Evolutionary conservation across 768 basidiomycete species (phyloP).

Genomic region (Lactarius hatsudake): DNA sequence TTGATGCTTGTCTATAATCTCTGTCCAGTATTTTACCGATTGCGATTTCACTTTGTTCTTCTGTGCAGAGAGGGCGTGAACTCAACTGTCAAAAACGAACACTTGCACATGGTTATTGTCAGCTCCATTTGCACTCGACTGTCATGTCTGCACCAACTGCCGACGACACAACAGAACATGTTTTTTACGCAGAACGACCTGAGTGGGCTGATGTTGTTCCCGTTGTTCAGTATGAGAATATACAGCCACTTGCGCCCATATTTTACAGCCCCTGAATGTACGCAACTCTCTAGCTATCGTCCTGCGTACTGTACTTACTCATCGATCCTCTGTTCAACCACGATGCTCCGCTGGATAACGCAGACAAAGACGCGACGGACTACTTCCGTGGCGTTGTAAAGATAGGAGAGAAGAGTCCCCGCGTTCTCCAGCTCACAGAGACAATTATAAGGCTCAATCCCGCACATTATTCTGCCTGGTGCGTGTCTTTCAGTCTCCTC

Average conservation of each 20-base stretch:
- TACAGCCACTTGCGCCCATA: constrained; percentile 84
- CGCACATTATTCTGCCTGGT: constrained; percentile 98
- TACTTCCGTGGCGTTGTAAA: constrained; percentile 87
- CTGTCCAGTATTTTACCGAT: constrained; percentile 2
- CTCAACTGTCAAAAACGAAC: not conserved
- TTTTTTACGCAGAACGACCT: constrained; percentile 57
- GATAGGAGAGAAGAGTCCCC: constrained; percentile 69
- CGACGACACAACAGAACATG: constrained; percentile 10
- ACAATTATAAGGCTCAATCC: constrained; percentile 88
- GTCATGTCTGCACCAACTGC: constrained; percentile 7
- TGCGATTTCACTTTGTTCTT: constrained; percentile 1
- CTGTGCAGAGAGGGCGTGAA: not conserved
- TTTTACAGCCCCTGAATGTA: constrained; percentile 87
- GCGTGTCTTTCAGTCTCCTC: constrained; percentile 30
- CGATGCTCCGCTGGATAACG: constrained; percentile 9
- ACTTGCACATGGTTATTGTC: too few relatives aligned
- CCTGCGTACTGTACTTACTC: constrained; percentile 28
- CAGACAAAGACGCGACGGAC: constrained; percentile 90
- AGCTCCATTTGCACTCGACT: not conserved
- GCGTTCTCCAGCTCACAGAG: constrained; percentile 87
- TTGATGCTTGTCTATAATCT: constrained; percentile 21
- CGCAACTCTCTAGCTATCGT: constrained; percentile 34
- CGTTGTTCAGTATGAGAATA: constrained; percentile 74
- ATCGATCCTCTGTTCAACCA: constrained; percentile 17
- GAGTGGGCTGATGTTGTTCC: constrained; percentile 84